phyloP scores from a whole-genome alignment of 257 asterid species.

The Oldenlandia corymbosa region DNA sequence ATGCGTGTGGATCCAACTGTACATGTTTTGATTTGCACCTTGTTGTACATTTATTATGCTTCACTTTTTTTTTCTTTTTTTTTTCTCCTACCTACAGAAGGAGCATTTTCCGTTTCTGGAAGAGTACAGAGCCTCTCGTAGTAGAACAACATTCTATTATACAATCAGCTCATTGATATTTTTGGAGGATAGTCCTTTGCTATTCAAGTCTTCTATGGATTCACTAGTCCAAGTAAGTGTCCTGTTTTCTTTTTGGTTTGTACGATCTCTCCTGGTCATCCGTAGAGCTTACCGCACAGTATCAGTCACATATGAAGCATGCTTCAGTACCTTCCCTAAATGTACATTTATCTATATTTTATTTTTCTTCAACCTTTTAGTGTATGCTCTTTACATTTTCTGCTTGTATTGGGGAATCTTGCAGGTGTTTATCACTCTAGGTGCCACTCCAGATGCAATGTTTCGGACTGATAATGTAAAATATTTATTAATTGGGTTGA shows the following conservation, averaged over 20 bases:
- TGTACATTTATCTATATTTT: background rate
- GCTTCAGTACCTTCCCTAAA: background rate
- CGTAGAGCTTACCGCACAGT: background rate
- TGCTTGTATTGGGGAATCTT: slow-evolving; percentile 18
- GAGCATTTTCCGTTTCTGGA: slow-evolving; percentile 93
- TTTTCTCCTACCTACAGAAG: slow-evolving; percentile 42
- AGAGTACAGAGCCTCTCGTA: slow-evolving; percentile 76
- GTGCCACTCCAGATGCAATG: slow-evolving; percentile 71
- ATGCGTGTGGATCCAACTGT: slow-evolving; percentile 12
- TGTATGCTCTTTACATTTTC: background rate
- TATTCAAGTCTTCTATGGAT: slow-evolving; percentile 92
- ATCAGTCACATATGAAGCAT: background rate
- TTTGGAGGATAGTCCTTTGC: slow-evolving; percentile 74
- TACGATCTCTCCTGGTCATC: background rate
- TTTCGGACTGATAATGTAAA: slow-evolving; percentile 83
- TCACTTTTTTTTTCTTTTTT: background rate
- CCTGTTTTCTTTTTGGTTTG: background rate
- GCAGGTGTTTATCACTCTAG: slow-evolving; percentile 71
- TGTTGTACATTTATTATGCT: background rate
- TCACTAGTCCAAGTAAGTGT: slow-evolving; percentile 68
- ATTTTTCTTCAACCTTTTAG: background rate
- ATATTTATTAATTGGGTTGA: slow-evolving; percentile 84
- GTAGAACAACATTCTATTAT: slow-evolving; percentile 90
- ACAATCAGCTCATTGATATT: slow-evolving; percentile 86
- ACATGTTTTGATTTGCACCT: slow-evolving; percentile 3